phyloP scores from a whole-genome alignment of 1,284 basidiomycete genomes.

The Tremellales sp. region DNA sequence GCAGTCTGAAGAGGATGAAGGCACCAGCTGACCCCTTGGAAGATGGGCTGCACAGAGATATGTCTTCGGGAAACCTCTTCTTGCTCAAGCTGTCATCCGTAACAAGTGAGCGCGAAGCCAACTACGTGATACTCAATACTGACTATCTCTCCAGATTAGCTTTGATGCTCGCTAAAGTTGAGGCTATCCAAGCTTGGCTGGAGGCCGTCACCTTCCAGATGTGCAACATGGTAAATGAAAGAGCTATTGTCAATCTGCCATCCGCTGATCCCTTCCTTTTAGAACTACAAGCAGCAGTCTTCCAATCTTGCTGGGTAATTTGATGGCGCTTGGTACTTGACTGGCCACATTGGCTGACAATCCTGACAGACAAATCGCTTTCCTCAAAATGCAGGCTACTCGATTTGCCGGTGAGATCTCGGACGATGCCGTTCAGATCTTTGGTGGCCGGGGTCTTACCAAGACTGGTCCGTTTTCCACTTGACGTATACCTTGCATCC shows the following conservation, averaged over 20 bases:
- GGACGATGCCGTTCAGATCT: slow-evolving; percentile 53
- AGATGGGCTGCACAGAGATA: slow-evolving; percentile 70
- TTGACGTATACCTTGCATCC: slow-evolving; percentile 22
- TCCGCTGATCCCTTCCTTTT: slow-evolving; percentile 5
- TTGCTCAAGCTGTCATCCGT: slow-evolving; percentile 76
- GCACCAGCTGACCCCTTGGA: slow-evolving; percentile 1
- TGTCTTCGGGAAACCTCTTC: slow-evolving; percentile 81
- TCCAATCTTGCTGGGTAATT: slow-evolving; percentile 45
- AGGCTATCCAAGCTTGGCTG: slow-evolving; percentile 81
- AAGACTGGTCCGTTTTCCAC: slow-evolving; percentile 63
- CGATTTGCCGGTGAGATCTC: slow-evolving; percentile 48
- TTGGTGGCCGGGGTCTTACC: slow-evolving; percentile 57
- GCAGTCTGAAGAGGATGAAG: not conserved
- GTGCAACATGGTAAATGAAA: slow-evolving; percentile 62
- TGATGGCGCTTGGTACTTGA: not conserved
- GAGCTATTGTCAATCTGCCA: not conserved
- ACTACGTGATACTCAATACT: slow-evolving; percentile 2
- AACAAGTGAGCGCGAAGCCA: slow-evolving; percentile 58
- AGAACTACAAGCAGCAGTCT: slow-evolving; percentile 68
- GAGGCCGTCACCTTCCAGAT: slow-evolving; percentile 88
- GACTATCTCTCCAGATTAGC: slow-evolving; percentile 58
- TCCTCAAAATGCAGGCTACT: slow-evolving; percentile 59
- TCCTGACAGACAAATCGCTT: slow-evolving; percentile 42
- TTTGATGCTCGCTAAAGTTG: slow-evolving; percentile 75
- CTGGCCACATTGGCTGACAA: slow-evolving; percentile 39